phyloP scores from a whole-genome alignment of 495 filamentous ascomycete species.

The Penicillium coffeae region DNA sequence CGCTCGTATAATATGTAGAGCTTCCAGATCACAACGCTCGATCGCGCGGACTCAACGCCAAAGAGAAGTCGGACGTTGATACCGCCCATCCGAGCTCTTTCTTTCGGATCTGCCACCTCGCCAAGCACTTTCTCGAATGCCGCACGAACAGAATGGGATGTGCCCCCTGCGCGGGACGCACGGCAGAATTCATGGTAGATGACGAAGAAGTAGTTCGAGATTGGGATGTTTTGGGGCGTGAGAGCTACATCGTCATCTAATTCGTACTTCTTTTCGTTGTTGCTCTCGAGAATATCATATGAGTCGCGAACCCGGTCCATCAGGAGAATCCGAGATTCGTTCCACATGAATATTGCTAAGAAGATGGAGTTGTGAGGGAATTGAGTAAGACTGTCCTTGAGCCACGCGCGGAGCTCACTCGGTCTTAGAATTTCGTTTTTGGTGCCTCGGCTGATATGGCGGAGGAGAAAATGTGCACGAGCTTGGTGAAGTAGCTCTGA shows the following conservation, averaged over 20 bases:
- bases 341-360: constrained; percentile 66
- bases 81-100: constrained; percentile 8
- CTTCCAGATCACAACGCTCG: constrained; percentile 59
- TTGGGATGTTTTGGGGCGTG: constrained; percentile 33
- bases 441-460: constrained; percentile 50
- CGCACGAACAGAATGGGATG: constrained; percentile 55
- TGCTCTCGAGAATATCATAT: background rate
- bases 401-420: constrained; percentile 52
- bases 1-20: constrained; percentile 60
- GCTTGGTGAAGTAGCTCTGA: constrained; percentile 62
- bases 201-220: constrained; percentile 53
- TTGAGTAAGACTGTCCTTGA: constrained; percentile 52
- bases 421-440: constrained; percentile 57
- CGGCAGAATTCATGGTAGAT: constrained; percentile 62
- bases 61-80: constrained; percentile 23
- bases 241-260: background rate
- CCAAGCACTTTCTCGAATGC: constrained; percentile 69
- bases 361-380: constrained; percentile 81
- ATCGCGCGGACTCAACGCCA: constrained; percentile 31
- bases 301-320: constrained; percentile 67
- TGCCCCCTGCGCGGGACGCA: constrained; percentile 43
- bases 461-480: constrained; percentile 62
- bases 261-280: constrained; percentile 1
- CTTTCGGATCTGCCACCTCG: constrained; percentile 15
- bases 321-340: constrained; percentile 62